Evolutionary conservation across 345 rosid genomes (phyloP).

Genomic region (Nasturtium officinale): DNA sequence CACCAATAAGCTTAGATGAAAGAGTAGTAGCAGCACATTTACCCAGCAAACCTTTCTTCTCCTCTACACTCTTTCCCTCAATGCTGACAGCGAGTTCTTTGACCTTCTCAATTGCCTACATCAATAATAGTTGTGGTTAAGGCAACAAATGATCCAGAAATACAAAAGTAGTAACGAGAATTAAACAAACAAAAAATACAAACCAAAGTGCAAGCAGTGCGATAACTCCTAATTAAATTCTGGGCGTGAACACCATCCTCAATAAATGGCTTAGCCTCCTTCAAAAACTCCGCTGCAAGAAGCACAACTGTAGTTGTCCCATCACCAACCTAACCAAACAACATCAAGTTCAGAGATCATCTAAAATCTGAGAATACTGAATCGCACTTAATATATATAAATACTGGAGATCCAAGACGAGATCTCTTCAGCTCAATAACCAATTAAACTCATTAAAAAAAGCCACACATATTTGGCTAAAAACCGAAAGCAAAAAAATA

Average conservation of each 20-base stretch:
- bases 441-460: neutral
- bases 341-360: constrained; percentile 8
- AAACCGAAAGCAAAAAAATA: neutral
- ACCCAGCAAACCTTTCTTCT: constrained; percentile 80
- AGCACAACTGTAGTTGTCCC: constrained; percentile 98
- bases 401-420: constrained; percentile 19
- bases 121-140: neutral
- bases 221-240: constrained; percentile 85
- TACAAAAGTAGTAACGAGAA: neutral
- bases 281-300: constrained; percentile 90
- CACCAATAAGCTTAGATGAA: constrained; percentile 95
- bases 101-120: constrained; percentile 82
- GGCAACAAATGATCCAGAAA: neutral
- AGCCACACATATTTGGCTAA: neutral
- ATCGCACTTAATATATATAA: neutral
- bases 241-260: constrained; percentile 98
- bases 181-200: neutral
- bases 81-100: constrained; percentile 84
- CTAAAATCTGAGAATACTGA: constrained; percentile 28
- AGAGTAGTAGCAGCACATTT: constrained; percentile 98
- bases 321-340: constrained; percentile 77
- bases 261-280: constrained; percentile 94
- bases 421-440: constrained; percentile 14
- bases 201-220: constrained; percentile 79
- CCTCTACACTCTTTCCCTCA: constrained; percentile 88